A percentile compares a stretch with the other conserved stretches of the same genome.
These are phyloP conservation scores for Phytophthora boehmeriae DNA, from an alignment of 352 stramenopile genomes.

Conservation along the genomic window DNA sequence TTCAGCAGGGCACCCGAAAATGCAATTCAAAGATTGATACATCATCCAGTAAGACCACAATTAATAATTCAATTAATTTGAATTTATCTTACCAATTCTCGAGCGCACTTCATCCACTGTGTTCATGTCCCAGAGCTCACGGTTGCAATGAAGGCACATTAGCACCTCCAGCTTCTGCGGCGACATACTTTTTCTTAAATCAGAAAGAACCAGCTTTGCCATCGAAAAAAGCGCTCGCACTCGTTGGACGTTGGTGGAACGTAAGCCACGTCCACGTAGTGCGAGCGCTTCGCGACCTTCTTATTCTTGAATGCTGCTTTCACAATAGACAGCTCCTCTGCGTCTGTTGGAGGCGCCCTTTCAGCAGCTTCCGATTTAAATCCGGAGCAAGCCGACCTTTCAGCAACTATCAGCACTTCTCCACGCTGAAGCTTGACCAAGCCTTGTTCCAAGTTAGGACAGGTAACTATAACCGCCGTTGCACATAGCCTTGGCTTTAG, in stretches of 20 bases:
- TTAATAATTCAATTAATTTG: neutral
- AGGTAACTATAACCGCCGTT: conserved; percentile 5
- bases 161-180: neutral
- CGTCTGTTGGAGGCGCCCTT: neutral
- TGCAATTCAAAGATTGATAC: neutral
- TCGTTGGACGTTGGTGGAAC: conserved; percentile 25
- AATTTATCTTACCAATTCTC: neutral
- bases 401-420: neutral
- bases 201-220: conserved; percentile 20
- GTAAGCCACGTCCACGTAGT: conserved; percentile 7
- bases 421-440: conserved; percentile 11
- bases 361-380: conserved; percentile 1
- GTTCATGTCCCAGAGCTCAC: neutral
- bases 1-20: neutral
- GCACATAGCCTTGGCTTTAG: neutral
- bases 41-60: neutral
- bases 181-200: conserved; percentile 12
- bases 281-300: conserved; percentile 1
- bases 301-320: conserved; percentile 10
- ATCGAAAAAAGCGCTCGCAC: conserved; percentile 28
- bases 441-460: conserved; percentile 6
- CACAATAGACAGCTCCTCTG: conserved; percentile 4
- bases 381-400: conserved; percentile 2
- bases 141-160: neutral
- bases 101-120: neutral